Percentiles rank a stretch among this genome's conserved stretches.
Conservation (phyloP, 208 protist genomes). For the Zelonia costaricensis region DNA sequence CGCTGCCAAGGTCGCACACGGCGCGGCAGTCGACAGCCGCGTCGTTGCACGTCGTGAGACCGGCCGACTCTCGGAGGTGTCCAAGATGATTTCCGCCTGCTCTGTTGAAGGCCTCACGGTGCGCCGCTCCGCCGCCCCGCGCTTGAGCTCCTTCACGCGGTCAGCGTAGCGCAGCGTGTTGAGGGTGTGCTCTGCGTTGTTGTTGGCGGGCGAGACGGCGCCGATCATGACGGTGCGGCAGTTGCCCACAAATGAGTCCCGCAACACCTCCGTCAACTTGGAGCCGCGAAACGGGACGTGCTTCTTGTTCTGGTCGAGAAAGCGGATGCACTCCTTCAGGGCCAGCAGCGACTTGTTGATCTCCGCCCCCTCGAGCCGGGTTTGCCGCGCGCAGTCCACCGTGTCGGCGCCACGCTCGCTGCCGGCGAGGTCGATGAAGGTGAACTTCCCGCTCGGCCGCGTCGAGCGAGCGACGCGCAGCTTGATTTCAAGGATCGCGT, state of each 20-base stretch:
- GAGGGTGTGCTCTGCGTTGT: conserved; percentile 79
- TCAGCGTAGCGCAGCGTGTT: conserved; percentile 85
- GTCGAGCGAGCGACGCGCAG: conserved; percentile 17
- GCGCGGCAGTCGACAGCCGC: conserved; percentile 13
- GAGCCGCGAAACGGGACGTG: conserved; percentile 94
- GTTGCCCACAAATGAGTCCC: conserved; percentile 88
- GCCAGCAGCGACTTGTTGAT: conserved; percentile 92
- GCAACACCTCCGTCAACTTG: conserved; percentile 93
- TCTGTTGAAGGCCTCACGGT: conserved; percentile 30
- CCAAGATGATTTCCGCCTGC: conserved; percentile 32
- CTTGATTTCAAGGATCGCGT: conserved; percentile 94
- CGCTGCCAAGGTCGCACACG: neutral
- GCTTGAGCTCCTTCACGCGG: conserved; percentile 92
- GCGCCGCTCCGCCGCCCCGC: conserved; percentile 28
- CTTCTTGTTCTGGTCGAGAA: conserved; percentile 66
- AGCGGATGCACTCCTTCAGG: conserved; percentile 88
- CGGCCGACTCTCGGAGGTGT: conserved; percentile 24
- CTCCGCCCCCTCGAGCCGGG: conserved; percentile 84
- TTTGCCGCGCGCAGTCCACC: conserved; percentile 79
- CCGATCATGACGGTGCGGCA: conserved; percentile 95
- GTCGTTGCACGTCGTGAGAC: conserved; percentile 5
- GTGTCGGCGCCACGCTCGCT: conserved; percentile 88
- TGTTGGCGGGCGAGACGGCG: conserved; percentile 81
- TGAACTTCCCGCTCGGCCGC: conserved; percentile 50
- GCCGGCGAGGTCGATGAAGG: conserved; percentile 94